Evolutionary conservation across 2,329 filamentous ascomycete genomes (phyloP).

Genomic region (Cercospora sp.): DNA sequence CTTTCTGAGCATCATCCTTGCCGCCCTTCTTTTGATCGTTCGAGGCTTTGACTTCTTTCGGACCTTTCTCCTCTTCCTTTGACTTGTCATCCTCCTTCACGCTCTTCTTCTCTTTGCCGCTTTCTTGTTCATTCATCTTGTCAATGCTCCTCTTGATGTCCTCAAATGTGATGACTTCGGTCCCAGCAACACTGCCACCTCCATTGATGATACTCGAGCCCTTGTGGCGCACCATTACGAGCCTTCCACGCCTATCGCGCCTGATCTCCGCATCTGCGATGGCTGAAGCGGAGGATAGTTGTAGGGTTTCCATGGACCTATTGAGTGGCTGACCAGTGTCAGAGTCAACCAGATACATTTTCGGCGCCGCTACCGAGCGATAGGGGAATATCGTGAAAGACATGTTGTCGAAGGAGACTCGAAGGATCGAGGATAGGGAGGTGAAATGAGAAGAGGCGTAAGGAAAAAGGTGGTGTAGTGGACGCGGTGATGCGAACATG

Average conservation of each 20-base stretch:
- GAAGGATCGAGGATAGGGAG: background rate
- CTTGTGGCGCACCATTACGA: constrained; percentile 33
- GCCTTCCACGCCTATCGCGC: constrained; percentile 31
- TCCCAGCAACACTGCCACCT: background rate
- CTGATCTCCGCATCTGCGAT: constrained; percentile 29
- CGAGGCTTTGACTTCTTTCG: constrained; percentile 15
- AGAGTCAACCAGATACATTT: constrained; percentile 33
- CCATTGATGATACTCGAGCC: constrained; percentile 5
- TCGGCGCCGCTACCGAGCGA: constrained; percentile 15
- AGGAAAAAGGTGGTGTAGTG: background rate
- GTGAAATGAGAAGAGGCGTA: background rate
- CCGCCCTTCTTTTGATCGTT: constrained; percentile 18
- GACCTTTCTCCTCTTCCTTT: constrained; percentile 11
- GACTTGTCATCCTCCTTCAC: background rate
- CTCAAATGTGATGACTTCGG: constrained; percentile 11
- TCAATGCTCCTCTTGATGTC: constrained; percentile 13
- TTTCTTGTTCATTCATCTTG: constrained; percentile 9
- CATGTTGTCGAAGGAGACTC: background rate
- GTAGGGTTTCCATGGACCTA: constrained; percentile 13
- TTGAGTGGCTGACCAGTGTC: constrained; percentile 35
- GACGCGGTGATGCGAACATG: background rate
- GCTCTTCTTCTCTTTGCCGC: constrained; percentile 9
- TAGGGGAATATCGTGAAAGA: constrained; percentile 7
- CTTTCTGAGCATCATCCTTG: constrained; percentile 14
- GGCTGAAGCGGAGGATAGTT: constrained; percentile 21